phyloP scores from a whole-genome alignment of 257 asterid genomes.

The Prunella vulgaris region DNA sequence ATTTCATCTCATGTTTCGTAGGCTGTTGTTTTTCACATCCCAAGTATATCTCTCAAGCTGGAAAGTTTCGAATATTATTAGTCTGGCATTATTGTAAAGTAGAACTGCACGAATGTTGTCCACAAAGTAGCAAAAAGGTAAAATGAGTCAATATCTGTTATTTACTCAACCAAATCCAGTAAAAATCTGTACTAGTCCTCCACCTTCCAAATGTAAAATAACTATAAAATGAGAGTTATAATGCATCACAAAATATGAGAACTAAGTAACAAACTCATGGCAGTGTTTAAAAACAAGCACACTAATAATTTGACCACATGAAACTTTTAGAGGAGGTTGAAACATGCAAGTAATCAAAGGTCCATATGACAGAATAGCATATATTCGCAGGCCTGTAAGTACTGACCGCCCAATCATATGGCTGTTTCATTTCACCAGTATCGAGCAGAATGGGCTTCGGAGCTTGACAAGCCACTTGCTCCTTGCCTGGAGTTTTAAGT shows the following conservation, averaged over 20 bases:
- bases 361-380: constrained; percentile 2
- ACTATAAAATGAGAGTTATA: neutral
- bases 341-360: constrained; percentile 7
- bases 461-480: constrained; percentile 73
- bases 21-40: neutral
- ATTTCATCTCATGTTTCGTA: neutral
- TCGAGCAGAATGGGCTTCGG: constrained; percentile 97
- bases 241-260: neutral
- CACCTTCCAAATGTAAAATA: neutral
- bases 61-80: neutral
- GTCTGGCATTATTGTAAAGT: neutral
- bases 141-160: neutral
- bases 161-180: neutral
- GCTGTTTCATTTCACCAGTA: constrained; percentile 94
- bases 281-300: neutral
- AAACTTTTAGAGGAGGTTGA: neutral
- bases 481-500: constrained; percentile 68
- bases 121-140: neutral
- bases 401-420: constrained; percentile 99
- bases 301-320: constrained; percentile 10
- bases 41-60: neutral
- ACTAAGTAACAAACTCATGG: neutral
- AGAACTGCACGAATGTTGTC: neutral
- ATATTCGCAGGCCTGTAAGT: constrained; percentile 21
- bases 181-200: neutral